phyloP scores from a whole-genome alignment of 2,329 filamentous ascomycete species.

The Monilinia fructicola region DNA sequence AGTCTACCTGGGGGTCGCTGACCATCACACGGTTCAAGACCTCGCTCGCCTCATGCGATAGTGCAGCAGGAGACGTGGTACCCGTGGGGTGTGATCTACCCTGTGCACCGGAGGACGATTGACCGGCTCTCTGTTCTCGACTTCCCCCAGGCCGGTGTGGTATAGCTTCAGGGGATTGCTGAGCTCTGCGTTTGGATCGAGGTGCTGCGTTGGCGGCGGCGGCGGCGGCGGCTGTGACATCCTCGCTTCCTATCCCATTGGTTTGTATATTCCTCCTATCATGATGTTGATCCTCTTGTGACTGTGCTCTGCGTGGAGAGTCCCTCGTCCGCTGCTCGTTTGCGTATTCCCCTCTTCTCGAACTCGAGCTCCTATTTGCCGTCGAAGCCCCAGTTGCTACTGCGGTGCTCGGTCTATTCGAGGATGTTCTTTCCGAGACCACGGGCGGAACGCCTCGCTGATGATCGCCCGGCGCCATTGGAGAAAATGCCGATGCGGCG shows the following conservation, averaged over 20 bases:
- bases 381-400: conserved; percentile 36
- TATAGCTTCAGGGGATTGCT: conserved; percentile 47
- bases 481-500: conserved; percentile 41
- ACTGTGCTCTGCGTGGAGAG: conserved; percentile 31
- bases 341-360: conserved; percentile 29
- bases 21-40: conserved; percentile 76
- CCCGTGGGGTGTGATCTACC: conserved; percentile 41
- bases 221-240: conserved; percentile 42
- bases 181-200: conserved; percentile 49
- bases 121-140: conserved; percentile 43
- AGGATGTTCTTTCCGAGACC: conserved; percentile 79
- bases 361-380: conserved; percentile 32
- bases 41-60: conserved; percentile 74
- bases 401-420: conserved; percentile 49
- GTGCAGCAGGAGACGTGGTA: conserved; percentile 53
- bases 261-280: conserved; percentile 45
- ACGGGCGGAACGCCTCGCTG: conserved; percentile 66
- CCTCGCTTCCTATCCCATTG: conserved; percentile 42
- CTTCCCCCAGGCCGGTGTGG: conserved; percentile 45
- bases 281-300: conserved; percentile 33
- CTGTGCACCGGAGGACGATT: conserved; percentile 40
- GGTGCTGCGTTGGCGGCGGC: conserved; percentile 45
- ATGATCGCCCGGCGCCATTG: conserved; percentile 47
- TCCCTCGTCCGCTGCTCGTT: conserved; percentile 31
- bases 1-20: conserved; percentile 71